Base-by-base conservation (phyloP, 1,139 yeast genomes). In the Wickerhamomyces sp. region DNA sequence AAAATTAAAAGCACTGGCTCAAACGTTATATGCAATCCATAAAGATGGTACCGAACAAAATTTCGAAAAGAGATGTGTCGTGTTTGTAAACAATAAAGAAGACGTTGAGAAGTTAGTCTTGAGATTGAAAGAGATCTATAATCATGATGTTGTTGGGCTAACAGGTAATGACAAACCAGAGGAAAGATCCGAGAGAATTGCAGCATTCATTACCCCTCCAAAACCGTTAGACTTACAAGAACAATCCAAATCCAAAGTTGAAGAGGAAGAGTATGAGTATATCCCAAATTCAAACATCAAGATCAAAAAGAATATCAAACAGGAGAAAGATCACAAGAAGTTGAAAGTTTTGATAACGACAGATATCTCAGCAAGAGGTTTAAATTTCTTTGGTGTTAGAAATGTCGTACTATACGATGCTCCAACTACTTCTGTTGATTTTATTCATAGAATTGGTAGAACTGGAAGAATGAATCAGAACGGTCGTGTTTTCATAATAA, bases 401-500 rank as follows among this genome's bases (percentile, higher is more conserved):
- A 90, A 90, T 57, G 89, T 93, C 18, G 75, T 93, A 35, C 68
- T 93, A 44, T 84, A 84, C 69, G 98, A 93, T 59, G 77, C 90
- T 42, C 99, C 99, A 6, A 75, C 78, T 46, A 82, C 85, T 9
- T 79, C 97, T 0, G 84, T 88, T 31, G 99, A 91, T 64, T 72
- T 93, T 48, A 80, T 93, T 23, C 99, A 93, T 61, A 72, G 99
- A 51, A 84, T 90, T 6, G 99, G 99, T 2, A 77, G 99, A 66
- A 93, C 98, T 0, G 98, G 97, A 6, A 72, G 99, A 61, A 84
- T 90, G 84, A 86, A 85, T 44, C 90, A 86, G 61, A 75, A 84
- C 38, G 99, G 99, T 15, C 75, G 96, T 51, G 96, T 88, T 2
- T 83, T 89, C 56, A 71, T 91, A 57, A 79, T 91, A 48, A 75